Percentiles rank a stretch among this genome's conserved stretches.
Evolutionary conservation across 306 rosid genomes (phyloP).

Genomic region (Cyclanthera cordifolia): DNA sequence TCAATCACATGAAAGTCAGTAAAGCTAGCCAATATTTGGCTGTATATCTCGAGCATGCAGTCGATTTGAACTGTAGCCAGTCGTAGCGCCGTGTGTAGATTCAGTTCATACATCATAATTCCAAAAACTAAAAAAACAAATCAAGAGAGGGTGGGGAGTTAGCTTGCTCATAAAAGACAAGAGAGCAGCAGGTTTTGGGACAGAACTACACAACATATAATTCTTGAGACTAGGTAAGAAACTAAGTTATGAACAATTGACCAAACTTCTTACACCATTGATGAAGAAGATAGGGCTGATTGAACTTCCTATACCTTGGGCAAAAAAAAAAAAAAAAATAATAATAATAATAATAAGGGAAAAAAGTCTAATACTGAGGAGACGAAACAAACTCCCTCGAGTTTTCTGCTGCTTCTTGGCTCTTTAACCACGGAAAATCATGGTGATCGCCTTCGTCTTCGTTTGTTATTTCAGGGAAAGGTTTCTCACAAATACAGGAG

Average conservation of each 20-base stretch:
- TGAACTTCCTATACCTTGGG: slow-evolving; percentile 27
- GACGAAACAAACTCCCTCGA: neutral
- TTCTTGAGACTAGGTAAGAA: slow-evolving; percentile 4
- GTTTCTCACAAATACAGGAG: slow-evolving; percentile 66
- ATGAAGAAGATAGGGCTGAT: neutral
- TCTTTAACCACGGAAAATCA: slow-evolving; percentile 19
- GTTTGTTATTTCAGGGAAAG: slow-evolving; percentile 21
- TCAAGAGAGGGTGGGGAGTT: neutral
- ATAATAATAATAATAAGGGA: too few relatives aligned
- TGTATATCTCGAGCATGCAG: neutral
- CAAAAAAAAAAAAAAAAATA: too few relatives aligned
- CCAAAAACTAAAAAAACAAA: neutral
- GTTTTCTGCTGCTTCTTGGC: neutral
- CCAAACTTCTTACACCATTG: slow-evolving; percentile 30
- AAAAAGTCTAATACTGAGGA: neutral
- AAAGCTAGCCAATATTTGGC: neutral
- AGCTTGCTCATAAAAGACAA: slow-evolving; percentile 16
- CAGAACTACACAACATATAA: slow-evolving; percentile 18
- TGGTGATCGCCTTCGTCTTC: slow-evolving; percentile 22
- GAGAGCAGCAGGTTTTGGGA: slow-evolving; percentile 14
- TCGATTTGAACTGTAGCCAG: neutral
- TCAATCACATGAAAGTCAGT: slow-evolving; percentile 1
- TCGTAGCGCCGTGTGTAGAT: neutral
- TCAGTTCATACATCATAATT: neutral
- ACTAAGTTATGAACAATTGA: slow-evolving; percentile 53